These are phyloP conservation scores for Clarireedia paspali DNA, from an alignment of 2,329 filamentous ascomycete genomes.

Conservation along the genomic window DNA sequence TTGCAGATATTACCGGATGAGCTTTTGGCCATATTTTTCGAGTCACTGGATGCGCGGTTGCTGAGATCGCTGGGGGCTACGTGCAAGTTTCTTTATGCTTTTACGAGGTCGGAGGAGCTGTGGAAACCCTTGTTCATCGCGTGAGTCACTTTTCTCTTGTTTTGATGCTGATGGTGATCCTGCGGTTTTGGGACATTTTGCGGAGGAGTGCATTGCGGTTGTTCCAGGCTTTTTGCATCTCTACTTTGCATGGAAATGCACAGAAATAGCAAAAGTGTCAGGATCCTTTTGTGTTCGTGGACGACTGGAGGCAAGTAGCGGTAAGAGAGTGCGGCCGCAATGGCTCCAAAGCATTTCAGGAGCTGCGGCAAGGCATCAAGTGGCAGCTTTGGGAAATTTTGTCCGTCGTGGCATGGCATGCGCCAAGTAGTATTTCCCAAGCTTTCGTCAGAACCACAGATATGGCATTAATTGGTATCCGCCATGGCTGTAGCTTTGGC, in stretches of 20 bases:
- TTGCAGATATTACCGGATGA: constrained; percentile 74
- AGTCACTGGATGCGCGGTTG: constrained; percentile 58
- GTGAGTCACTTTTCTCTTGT: constrained; percentile 51
- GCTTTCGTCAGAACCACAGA: no score
- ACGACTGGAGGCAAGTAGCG: no score
- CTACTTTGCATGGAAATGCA: not conserved
- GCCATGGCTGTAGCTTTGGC: no score
- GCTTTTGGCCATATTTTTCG: constrained; percentile 65
- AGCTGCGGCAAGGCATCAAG: not conserved
- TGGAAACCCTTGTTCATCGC: constrained; percentile 81
- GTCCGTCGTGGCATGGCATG: no score
- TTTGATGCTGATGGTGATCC: not conserved
- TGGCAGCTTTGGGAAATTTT: not conserved
- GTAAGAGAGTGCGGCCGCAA: not conserved
- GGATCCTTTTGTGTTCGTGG: no score
- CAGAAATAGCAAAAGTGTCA: not conserved
- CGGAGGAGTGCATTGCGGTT: not conserved
- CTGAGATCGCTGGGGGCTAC: constrained; percentile 64
- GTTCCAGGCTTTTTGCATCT: no score
- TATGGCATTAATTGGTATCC: no score
- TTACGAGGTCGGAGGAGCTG: constrained; percentile 74
- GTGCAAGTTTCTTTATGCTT: constrained; percentile 82
- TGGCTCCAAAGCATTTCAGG: not conserved
- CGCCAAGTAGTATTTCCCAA: no score
- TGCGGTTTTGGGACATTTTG: not conserved